Conservation (phyloP, 83 land plant species). For the Picea mariana region DNA sequence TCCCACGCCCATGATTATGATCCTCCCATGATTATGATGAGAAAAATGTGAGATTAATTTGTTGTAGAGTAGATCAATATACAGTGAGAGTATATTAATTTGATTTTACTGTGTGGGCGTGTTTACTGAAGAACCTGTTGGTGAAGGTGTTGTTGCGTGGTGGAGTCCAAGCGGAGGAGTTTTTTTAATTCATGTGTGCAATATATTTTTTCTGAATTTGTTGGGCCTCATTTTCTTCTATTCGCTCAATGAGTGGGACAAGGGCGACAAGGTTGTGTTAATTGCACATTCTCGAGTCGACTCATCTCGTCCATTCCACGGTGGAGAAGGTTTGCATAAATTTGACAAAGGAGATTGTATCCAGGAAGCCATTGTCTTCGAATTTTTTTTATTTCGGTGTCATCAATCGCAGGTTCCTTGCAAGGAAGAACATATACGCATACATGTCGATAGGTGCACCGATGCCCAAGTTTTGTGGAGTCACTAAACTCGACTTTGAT, state of each 20-base stretch:
- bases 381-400: constrained; percentile 28
- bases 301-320: not conserved
- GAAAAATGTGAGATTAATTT: too few relatives aligned
- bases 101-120: too few relatives aligned
- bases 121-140: too few relatives aligned
- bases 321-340: constrained; percentile 5
- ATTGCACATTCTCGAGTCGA: constrained; percentile 16
- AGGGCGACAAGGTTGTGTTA: constrained; percentile 29
- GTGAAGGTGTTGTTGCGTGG: too few relatives aligned
- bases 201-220: too few relatives aligned
- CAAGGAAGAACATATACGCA: constrained; percentile 32
- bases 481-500: constrained; percentile 35
- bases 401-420: constrained; percentile 24
- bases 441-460: constrained; percentile 28
- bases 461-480: constrained; percentile 27
- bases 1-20: too few relatives aligned
- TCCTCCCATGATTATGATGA: too few relatives aligned
- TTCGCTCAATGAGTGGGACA: constrained; percentile 45
- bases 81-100: too few relatives aligned
- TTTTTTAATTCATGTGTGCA: too few relatives aligned
- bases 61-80: too few relatives aligned
- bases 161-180: too few relatives aligned
- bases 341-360: not conserved
- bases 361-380: constrained; percentile 13
- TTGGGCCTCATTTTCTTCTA: constrained; percentile 24